Base-by-base conservation (phyloP, 2,329 filamentous ascomycete genomes). In the Metarhizium humberi region DNA sequence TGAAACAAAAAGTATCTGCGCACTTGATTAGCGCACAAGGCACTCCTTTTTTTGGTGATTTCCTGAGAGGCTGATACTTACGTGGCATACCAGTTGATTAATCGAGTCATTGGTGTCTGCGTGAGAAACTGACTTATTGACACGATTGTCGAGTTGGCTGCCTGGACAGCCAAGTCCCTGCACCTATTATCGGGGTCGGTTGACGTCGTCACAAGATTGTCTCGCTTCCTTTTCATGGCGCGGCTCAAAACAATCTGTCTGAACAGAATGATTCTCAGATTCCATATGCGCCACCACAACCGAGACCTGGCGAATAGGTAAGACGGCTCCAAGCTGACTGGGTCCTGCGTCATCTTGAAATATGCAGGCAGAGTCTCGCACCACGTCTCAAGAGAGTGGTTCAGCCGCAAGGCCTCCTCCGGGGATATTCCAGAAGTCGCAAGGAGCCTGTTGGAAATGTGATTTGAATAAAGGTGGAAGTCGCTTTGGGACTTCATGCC, bases 241-340 rank as follows among this genome's bases (percentile, higher is more conserved):
- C 61, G 60, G 18, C 60, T 59, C 20, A 67, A 59, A 11, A 69
- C 54, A 16, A 67, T 54, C 36, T 66, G 64, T 16, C 66, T 63
- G 45, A 67, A 67, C 2, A 67, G 53, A 36, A 67, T 65, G 42
- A 67, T 67, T 51, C 63, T 66, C 11, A 69, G 45, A 49, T 69
- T 69, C 64, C 67, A 67, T 43, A 66, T 62, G 4, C 67, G 64
- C 67, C 67, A 69, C 66, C 64, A 67, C 2, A 69, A 58, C 25
- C 64, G 62, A 16, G 57, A 62, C 18, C 58, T 61, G 13, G 64
- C 63, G 47, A 68, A 68, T 0, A 61, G 40, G 49, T 65, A 63
- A 34, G 59, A 59, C 3, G 58, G 54, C 5, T 67, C 65, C 6
- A 40, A n/a, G 4, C 42, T 55, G 7, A 55, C 53, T 7, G 51